Conservation (phyloP, 805 yeast species). For the Lipomyces sp. region DNA sequence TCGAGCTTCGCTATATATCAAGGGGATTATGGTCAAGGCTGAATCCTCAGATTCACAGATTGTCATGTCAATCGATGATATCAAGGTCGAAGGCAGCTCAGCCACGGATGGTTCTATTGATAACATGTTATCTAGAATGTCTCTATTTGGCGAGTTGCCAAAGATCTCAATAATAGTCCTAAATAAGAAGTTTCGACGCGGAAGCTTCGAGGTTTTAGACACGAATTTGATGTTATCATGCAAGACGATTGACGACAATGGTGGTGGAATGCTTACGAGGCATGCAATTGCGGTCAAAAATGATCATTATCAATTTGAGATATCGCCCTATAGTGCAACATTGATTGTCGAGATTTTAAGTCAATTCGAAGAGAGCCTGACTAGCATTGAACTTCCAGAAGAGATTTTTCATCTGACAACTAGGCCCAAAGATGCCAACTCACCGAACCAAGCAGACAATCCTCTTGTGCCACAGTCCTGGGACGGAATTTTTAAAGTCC, state of each 20-base stretch:
- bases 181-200: slow-evolving; percentile 21
- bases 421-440: slow-evolving; percentile 10
- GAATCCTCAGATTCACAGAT: slow-evolving; percentile 21
- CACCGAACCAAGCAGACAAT: neutral
- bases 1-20: slow-evolving; percentile 21
- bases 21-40: slow-evolving; percentile 23
- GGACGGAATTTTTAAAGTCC: slow-evolving; percentile 23
- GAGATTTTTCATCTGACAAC: slow-evolving; percentile 21
- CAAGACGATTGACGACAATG: slow-evolving; percentile 15
- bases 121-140: slow-evolving; percentile 4
- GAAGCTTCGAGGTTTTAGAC: slow-evolving; percentile 23
- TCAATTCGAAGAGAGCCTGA: slow-evolving; percentile 30
- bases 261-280: neutral
- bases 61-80: slow-evolving; percentile 21
- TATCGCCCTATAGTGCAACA: slow-evolving; percentile 33
- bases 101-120: neutral
- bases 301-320: slow-evolving; percentile 5
- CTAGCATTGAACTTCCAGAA: slow-evolving; percentile 30
- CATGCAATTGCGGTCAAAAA: slow-evolving; percentile 27
- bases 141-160: slow-evolving; percentile 17
- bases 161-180: slow-evolving; percentile 16
- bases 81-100: slow-evolving; percentile 25
- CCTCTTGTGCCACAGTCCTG: slow-evolving; percentile 11
- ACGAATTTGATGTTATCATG: slow-evolving; percentile 26
- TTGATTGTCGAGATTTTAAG: slow-evolving; percentile 30